These are phyloP conservation scores for Knoxia roxburghii DNA, from an alignment of 257 asterid genomes.

Conservation along the genomic window DNA sequence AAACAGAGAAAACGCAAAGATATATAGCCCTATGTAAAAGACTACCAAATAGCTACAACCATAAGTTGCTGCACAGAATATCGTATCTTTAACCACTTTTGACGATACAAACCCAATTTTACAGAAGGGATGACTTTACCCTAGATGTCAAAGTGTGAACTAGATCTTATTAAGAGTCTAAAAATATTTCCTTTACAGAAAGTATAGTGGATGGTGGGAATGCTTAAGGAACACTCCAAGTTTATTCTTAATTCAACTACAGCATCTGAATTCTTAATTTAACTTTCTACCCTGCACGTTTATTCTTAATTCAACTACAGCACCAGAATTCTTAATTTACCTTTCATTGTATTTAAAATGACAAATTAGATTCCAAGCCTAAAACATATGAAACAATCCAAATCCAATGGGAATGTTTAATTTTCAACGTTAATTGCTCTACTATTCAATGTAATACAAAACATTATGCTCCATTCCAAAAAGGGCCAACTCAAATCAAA, in stretches of 20 bases:
- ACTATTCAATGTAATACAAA: not conserved
- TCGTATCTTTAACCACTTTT: not conserved
- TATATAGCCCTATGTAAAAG: not conserved
- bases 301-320: not conserved
- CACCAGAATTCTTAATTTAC: conserved; percentile 1
- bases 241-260: not conserved
- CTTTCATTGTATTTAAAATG: no score
- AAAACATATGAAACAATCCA: not conserved
- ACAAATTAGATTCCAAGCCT: conserved; percentile 3
- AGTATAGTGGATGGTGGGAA: not conserved
- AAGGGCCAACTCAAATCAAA: not conserved
- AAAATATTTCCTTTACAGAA: not conserved
- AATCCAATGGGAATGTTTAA: not conserved
- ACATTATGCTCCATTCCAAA: not conserved
- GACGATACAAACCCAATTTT: not conserved
- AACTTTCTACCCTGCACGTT: not conserved
- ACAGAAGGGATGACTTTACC: not conserved
- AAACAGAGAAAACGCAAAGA: not conserved
- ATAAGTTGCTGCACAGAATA: not conserved
- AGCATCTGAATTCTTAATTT: not conserved
- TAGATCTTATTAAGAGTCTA: not conserved
- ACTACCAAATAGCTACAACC: not conserved
- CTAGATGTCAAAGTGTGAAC: not conserved
- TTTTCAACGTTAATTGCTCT: not conserved
- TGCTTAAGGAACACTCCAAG: no score